Percentiles rank a stretch among this genome's conserved stretches.
Conservation (phyloP, 441 rosid species). For the Corymbia calophylla region DNA sequence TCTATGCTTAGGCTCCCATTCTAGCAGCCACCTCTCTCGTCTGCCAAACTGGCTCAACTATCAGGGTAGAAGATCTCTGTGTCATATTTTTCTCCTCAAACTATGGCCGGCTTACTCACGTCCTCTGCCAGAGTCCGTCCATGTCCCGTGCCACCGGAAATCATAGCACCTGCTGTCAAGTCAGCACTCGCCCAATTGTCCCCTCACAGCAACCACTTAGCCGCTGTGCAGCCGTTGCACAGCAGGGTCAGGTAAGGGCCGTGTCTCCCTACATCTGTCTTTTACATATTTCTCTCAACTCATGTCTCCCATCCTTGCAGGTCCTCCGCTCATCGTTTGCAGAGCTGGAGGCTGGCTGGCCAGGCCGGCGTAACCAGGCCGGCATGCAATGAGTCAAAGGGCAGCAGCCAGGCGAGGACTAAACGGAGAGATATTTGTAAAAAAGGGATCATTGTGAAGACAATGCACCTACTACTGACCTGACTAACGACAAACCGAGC, state of each 20-base stretch:
- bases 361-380: neutral
- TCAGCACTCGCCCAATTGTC: neutral
- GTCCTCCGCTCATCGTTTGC: neutral
- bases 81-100: neutral
- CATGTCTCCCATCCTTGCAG: neutral
- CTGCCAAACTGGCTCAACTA: neutral
- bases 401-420: neutral
- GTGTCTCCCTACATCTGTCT: neutral
- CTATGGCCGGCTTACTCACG: neutral
- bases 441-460: no score
- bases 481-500: no score
- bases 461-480: no score
- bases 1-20: neutral
- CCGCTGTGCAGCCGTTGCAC: neutral
- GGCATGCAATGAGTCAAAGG: neutral
- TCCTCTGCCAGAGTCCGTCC: neutral
- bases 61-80: neutral
- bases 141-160: neutral
- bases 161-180: neutral
- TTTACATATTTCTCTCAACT: neutral
- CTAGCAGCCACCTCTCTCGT: neutral
- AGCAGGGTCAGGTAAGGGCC: neutral
- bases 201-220: neutral
- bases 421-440: no score
- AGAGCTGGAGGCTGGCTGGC: neutral